Base-by-base conservation (phyloP, 257 asterid genomes). In the Solanum appendiculatum region DNA sequence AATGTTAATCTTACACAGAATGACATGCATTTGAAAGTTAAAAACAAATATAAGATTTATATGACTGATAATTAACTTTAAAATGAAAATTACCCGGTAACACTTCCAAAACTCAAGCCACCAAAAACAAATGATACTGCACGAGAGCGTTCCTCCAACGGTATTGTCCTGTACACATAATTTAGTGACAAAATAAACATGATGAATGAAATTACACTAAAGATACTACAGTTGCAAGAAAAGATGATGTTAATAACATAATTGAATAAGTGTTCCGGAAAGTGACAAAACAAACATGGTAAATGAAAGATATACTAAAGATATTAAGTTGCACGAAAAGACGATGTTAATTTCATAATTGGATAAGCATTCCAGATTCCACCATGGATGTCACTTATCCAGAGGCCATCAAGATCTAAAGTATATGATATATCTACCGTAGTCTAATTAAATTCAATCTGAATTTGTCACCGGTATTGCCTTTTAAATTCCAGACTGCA, bases 91-190 rank as follows among this genome's bases (percentile, higher is more conserved):
- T 95, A 97, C 99, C 99, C 99, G 80, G 90, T 89, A 85, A 97
- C 99, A 86, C 99, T 97, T 92, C 99, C 99, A 87, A 94, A 91
- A 90, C 99, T 97, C 92, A 97, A 92, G 87, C 99, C 99, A 87
- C 98, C 98, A 88, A 97, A 97, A 88, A 97, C 99, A 92, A 97
- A 94, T 69, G 99, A 92, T 80, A 97, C 99, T 72, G 99, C 99
- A 74, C 99, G 96, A 31, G 99, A 97, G 21, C 99, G 98, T 90
- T 97, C 99, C 88, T 93, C 95, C 86, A 93, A 60, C 74, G 99
- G 99, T 91, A 97, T 95, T 75, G 94, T 82, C 96, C 99, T 97
- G 98, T 56, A 90, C 89, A 78, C 18, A 29, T 48, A 18, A 48
- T 81, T 15, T 31, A 81, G 42, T 27, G 85, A 16, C 42, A 78